Base-by-base conservation (phyloP, 768 basidiomycete species). In the Sistotremastrum niveocremeum region DNA sequence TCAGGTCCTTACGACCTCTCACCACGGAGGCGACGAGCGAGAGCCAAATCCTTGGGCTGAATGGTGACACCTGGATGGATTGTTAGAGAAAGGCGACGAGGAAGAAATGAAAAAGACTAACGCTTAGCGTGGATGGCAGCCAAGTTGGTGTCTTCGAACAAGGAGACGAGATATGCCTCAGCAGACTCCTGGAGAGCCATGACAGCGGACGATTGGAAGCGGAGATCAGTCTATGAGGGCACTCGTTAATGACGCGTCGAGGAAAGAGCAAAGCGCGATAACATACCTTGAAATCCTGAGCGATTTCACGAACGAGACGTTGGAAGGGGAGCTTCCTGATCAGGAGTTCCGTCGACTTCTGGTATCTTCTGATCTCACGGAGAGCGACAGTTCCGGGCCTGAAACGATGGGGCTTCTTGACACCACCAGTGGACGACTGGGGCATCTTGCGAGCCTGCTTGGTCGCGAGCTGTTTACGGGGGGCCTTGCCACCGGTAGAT, bases 11-110 rank as follows among this genome's bases (percentile, higher is more conserved):
- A 67, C 49, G 67, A 57, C 41, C 68, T 56, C 62, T 70, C 71
- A 34, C 71, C 71, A 34, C 71, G 66, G 49, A 73, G 60, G 44
- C 71, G 65, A 44, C 72, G 64, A 11, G 72, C 71, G 34, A 74
- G 63, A 38, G 70, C 69, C 42, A 72, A 60, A 51, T 73, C 73
- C 62, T 74, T 77, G 41, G 65, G 67, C 64, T 77, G 76, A 62
- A 93, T 94, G 42, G 91, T 93, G 39, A 83, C 79, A 61, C 81
- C n/a, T n/a, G n/a, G n/a, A n/a, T n/a, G n/a, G n/a, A n/a, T n/a
- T n/a, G n/a, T n/a, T n/a, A n/a, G n/a, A n/a, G n/a, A n/a, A n/a
- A n/a, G n/a, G n/a, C n/a, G n/a, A n/a, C n/a, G n/a, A n/a, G n/a
- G n/a, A n/a, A n/a, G n/a, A n/a, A n/a, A n/a, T n/a, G n/a, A n/a